These are phyloP conservation scores for Thermoascus crustaceus DNA, from an alignment of 2,329 filamentous ascomycete genomes.

Conservation along the genomic window DNA sequence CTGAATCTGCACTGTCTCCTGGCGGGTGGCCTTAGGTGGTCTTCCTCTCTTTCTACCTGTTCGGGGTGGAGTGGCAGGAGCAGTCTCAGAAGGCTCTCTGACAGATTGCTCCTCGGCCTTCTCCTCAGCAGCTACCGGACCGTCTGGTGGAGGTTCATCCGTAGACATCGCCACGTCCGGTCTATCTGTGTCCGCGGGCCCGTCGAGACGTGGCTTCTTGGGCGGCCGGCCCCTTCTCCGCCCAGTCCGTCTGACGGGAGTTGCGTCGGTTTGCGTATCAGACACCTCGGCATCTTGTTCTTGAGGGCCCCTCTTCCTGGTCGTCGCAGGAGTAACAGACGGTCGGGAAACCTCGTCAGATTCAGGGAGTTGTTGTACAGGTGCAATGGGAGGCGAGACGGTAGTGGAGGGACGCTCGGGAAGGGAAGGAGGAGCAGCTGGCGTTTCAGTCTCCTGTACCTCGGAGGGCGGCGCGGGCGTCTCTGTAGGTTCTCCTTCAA, in stretches of 20 bases:
- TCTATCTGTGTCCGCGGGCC: conserved; percentile 3
- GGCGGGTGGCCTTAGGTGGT: too few relatives aligned
- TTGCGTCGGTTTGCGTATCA: background rate
- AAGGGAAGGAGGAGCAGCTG: background rate
- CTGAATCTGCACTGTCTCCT: too few relatives aligned
- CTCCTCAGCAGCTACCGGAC: background rate
- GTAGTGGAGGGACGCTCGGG: background rate
- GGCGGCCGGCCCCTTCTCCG: conserved; percentile 9
- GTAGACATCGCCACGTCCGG: conserved; percentile 2
- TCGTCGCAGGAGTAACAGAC: too few relatives aligned
- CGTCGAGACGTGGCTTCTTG: conserved; percentile 14
- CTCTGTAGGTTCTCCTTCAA: conserved; percentile 7
- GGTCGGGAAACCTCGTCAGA: too few relatives aligned
- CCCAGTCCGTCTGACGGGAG: background rate
- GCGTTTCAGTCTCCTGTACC: background rate
- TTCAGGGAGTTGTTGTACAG: background rate
- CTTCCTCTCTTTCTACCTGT: too few relatives aligned
- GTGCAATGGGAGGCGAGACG: conserved; percentile 4
- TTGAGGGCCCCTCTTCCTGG: too few relatives aligned
- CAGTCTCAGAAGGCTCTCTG: background rate
- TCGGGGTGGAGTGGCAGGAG: too few relatives aligned
- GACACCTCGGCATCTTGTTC: background rate
- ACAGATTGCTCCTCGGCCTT: background rate
- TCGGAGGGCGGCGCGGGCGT: background rate
- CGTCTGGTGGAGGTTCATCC: background rate